Base-by-base conservation (phyloP, 495 filamentous ascomycete species). In the Trichoderma virens region DNA sequence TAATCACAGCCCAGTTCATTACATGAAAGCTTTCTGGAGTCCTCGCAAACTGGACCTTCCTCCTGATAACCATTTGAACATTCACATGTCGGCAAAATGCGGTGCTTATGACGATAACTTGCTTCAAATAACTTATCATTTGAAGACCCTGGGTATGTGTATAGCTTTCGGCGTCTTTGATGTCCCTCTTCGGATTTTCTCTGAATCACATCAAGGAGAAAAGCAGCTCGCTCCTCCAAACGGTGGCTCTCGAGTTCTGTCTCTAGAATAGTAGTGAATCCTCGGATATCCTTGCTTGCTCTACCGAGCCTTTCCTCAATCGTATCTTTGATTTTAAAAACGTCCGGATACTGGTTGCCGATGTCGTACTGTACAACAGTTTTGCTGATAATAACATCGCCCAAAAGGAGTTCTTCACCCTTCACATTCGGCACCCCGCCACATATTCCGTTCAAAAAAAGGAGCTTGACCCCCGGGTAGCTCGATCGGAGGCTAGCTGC, bases 311-410 rank as follows among this genome's bases (percentile, higher is more conserved):
- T 2, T 23, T 3, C 51, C 9, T 56, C 51, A 23, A 56, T 30
- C 6, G 51, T 56, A 30, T 56, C 51, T 56, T 3, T 56, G 9
- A n/a, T 30, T 30, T 25, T n/a, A n/a, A 30, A 2, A 30, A 18
- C 51, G 51, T 56, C 51, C 51, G 51, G 20, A n/a, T 56, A 56
- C 20, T 9, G 51, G 20, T 7, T 23, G 51, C 20, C 51, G 51
- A 3, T 8, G 51, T 56, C 51, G 62, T 75, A 76, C 61, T 81
- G 67, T 14, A 79, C 65, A 9, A 78, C 62, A 16, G 56, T 62
- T 0, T 71, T 74, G 61, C 76, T 78, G 45, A 82, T 75, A 28
- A 81, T 69, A 0, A 81, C 76, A 65, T 82, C 78, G 8, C 80
- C 78, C 2, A 82, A 72, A 14, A 77, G 62, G 8, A 76, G 63